These are phyloP conservation scores for Leucosporidium yakuticum DNA, from an alignment of 768 basidiomycete species.

Conservation along the genomic window DNA sequence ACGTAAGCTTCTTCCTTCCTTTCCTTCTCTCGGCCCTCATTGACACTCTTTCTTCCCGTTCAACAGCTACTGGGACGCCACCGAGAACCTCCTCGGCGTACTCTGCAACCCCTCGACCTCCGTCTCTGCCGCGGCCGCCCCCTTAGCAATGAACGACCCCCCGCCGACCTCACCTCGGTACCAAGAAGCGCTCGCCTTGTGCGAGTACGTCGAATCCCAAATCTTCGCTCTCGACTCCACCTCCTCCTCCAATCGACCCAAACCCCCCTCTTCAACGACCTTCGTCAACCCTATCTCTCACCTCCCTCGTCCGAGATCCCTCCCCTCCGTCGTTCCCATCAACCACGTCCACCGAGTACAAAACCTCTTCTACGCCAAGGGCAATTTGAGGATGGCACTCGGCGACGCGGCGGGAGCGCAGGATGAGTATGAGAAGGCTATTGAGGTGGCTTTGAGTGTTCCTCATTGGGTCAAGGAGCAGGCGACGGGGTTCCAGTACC, in stretches of 20 bases:
- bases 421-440: constrained; percentile 47
- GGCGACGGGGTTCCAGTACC: constrained; percentile 6
- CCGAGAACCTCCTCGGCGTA: constrained; percentile 45
- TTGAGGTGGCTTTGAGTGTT: constrained; percentile 48
- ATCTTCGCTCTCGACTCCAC: constrained; percentile 23
- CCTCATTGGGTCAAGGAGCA: constrained; percentile 16
- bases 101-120: constrained; percentile 36
- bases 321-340: constrained; percentile 38
- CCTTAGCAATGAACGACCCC: background rate
- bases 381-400: constrained; percentile 35
- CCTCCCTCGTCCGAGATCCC: constrained; percentile 17
- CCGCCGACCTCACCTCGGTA: constrained; percentile 33
- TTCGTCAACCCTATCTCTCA: constrained; percentile 14
- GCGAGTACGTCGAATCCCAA: constrained; percentile 43
- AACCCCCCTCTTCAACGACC: constrained; percentile 2
- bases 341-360: constrained; percentile 49
- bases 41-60: constrained; percentile 1
- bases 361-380: constrained; percentile 47
- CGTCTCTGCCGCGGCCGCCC: background rate
- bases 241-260: background rate
- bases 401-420: constrained; percentile 41
- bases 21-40: background rate
- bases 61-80: constrained; percentile 37
- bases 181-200: constrained; percentile 43
- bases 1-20: constrained; percentile 11